Evolutionary conservation across 768 basidiomycete species (phyloP).

Genomic region (Austroboletus eburneus): DNA sequence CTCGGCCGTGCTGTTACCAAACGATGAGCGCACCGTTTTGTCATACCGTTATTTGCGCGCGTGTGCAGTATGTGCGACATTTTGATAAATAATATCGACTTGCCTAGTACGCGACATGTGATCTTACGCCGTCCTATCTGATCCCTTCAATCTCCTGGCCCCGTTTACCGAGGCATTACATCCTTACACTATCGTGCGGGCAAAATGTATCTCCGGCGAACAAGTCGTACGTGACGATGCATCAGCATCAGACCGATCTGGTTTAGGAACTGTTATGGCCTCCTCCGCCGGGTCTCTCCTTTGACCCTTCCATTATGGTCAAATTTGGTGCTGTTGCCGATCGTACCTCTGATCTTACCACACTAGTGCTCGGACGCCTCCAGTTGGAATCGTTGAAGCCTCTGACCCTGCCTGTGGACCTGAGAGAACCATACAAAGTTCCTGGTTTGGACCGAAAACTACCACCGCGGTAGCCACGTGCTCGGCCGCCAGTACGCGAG

Average conservation of each 20-base stretch:
- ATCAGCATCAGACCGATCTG: slow-evolving; percentile 12
- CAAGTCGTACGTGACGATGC: slow-evolving; percentile 18
- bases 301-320: slow-evolving; percentile 24
- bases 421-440: slow-evolving; percentile 11
- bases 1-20: slow-evolving; percentile 6
- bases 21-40: slow-evolving; percentile 9
- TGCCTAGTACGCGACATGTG: slow-evolving; percentile 7
- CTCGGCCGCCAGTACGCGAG: slow-evolving; percentile 10
- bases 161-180: slow-evolving; percentile 20
- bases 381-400: slow-evolving; percentile 13
- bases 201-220: slow-evolving; percentile 18
- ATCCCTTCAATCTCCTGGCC: slow-evolving; percentile 26
- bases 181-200: slow-evolving; percentile 16
- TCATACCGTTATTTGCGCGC: slow-evolving; percentile 13
- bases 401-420: slow-evolving; percentile 15
- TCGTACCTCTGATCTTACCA: slow-evolving; percentile 11
- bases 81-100: slow-evolving; percentile 13
- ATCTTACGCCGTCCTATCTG: slow-evolving; percentile 13
- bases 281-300: slow-evolving; percentile 18
- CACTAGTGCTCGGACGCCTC: slow-evolving; percentile 14
- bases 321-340: slow-evolving; percentile 6
- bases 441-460: slow-evolving; percentile 8
- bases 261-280: slow-evolving; percentile 22
- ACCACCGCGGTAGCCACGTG: slow-evolving; percentile 20
- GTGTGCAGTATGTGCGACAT: slow-evolving; percentile 4